Base-by-base conservation (phyloP, 345 rosid species). In the Camelina sativa region DNA sequence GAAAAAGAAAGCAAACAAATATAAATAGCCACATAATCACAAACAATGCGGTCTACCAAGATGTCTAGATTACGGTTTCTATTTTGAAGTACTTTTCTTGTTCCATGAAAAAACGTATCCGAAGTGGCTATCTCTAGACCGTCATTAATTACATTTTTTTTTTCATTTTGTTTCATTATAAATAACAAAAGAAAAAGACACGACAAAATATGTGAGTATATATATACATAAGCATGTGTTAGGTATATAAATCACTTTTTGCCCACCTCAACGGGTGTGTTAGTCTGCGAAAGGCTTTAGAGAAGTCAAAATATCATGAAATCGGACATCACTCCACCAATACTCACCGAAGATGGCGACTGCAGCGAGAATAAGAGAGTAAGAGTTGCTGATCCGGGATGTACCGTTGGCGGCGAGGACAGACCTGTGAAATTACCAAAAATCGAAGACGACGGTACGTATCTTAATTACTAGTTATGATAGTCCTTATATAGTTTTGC, bases 401-500 rank as follows among this genome's bases (percentile, higher is more conserved):
- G 7, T 3, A 40, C 53, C 22, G 55, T 12, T 9, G 68, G 22
- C 41, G 22, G 9, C 37, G 43, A 71, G 38, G 30, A 12, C 43
- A 58, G 71, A 59, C 68, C 80, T 9, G 12, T 64, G 0, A 72
- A 77, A 59, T 8, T 71, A 20, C 63, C 28, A 19, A 77, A 65
- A 65, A 41, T 72, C 17, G 22, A 65, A 30, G 41, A 71, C 0
- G 55, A 48, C 11, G 80, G 80, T 77, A 71, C 1, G 38, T 61
- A 3, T 9, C 11, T 69, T 25, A 25, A 25, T 47, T 65, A 15
- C 30, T 23, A 57, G 12, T 2, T 38, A 22, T n/a, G 17, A 13
- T 22, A 50, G 12, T 16, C 48, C 20, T 30, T 46, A 11, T 9
- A 32, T 57, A 17, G 6, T 37, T 46, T 59, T 40, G 2, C 20